Evolutionary conservation across 208 protist species (phyloP).

Genomic region (Histomonas meleagridis): DNA sequence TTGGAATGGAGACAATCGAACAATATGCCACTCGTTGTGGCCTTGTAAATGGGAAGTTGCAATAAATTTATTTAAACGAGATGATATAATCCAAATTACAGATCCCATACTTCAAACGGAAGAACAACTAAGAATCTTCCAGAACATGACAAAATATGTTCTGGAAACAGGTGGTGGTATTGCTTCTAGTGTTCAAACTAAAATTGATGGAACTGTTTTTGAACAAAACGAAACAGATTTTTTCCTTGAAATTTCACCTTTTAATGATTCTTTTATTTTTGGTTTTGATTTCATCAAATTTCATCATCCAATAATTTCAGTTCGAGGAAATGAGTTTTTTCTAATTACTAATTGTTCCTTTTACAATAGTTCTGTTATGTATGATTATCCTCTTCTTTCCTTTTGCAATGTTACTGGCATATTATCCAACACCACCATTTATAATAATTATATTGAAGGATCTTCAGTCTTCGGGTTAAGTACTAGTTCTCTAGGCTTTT

Average conservation of each 20-base stretch:
- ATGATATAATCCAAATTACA: constrained; percentile 32
- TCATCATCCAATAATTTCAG: constrained; percentile 9
- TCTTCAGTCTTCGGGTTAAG: not conserved
- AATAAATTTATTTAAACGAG: not conserved
- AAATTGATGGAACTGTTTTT: not conserved
- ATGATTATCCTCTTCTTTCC: not conserved
- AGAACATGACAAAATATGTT: not conserved
- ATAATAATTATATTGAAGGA: not conserved
- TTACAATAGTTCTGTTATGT: not conserved
- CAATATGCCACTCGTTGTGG: constrained; percentile 11
- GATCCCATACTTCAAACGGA: not conserved
- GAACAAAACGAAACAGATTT: not conserved
- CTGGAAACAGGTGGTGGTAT: not conserved
- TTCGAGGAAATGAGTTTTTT: constrained; percentile 15
- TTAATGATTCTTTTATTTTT: not conserved
- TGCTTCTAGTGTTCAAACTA: not conserved
- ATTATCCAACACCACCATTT: not conserved
- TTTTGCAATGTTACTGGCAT: constrained; percentile 15
- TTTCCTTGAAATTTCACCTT: constrained; percentile 24
- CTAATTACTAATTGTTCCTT: not conserved
- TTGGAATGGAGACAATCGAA: constrained; percentile 14
- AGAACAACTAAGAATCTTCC: not conserved
- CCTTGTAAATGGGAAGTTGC: constrained; percentile 5
- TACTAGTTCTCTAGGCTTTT: not conserved
- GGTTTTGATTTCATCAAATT: not conserved